These are phyloP conservation scores for Talaromyces atroroseus DNA, from an alignment of 2,329 filamentous ascomycete species.

Conservation along the genomic window DNA sequence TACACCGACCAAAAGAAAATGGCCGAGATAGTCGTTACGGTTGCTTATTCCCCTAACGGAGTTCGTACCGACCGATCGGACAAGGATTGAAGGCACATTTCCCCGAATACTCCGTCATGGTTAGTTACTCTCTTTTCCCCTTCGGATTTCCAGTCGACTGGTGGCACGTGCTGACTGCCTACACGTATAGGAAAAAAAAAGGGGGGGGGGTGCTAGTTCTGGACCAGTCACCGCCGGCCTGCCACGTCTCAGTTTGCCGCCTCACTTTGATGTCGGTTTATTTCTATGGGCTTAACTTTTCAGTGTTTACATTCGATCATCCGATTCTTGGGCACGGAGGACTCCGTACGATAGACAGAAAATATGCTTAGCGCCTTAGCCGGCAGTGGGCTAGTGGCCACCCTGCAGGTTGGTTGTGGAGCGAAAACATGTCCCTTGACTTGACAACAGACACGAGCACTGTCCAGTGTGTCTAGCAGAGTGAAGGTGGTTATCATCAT, in stretches of 20 bases:
- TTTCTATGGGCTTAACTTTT: not conserved
- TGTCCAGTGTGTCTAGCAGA: no score
- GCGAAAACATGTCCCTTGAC: no score
- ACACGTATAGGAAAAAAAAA: not conserved
- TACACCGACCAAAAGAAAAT: not conserved
- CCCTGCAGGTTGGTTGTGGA: no score
- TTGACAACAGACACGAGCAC: no score
- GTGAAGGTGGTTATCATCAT: no score
- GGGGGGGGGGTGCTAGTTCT: conserved; percentile 3
- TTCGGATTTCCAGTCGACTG: not conserved
- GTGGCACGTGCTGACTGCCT: not conserved
- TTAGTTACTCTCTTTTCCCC: no score
- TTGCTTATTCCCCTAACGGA: not conserved
- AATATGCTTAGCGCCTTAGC: not conserved
- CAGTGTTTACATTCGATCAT: not conserved
- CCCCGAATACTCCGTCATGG: not conserved
- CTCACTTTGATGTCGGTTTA: conserved; percentile 1
- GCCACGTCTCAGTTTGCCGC: conserved; percentile 7
- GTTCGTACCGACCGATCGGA: not conserved
- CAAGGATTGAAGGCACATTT: not conserved
- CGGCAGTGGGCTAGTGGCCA: not conserved
- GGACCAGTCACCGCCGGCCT: not conserved
- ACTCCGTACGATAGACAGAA: not conserved
- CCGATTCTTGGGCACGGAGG: not conserved
- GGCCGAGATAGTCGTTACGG: not conserved